Base-by-base conservation (phyloP, 805 yeast genomes). In the Hanseniaspora jakobsenii region DNA sequence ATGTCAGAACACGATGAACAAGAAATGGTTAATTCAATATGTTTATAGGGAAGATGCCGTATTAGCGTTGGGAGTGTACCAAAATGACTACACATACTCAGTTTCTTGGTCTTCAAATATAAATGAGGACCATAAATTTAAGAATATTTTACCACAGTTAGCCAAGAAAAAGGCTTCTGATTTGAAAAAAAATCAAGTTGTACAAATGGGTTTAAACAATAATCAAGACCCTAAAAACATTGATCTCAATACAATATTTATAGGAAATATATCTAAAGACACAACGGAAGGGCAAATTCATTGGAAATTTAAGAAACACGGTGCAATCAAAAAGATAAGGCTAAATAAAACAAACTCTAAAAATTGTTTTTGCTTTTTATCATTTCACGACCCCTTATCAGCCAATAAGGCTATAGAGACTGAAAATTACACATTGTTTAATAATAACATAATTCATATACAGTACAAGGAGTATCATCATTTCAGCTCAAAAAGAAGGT, bases 91-190 rank as follows among this genome's bases (percentile, higher is more conserved):
- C 6, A 60, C 62, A n/a, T 75, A 75, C 70, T 63, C 63, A 36
- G 81, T 79, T 34, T 85, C 80, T 54, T 84, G 94, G 94, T 84
- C 91, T 0, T 87, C 82, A 61, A 84, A 84, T 55, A 68, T 83
- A 34, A 85, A 77, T 38, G 72, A 69, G 31, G 67, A 70, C 22
- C 57, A 60, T 28, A 63, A 59, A 31, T 51, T 52, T 46, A 59
- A 59, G 44, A 43, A 59, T 34, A 36, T 59, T 18, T 27, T 27
- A 18, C 48, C 21, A 54, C 52, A 23, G 30, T 19, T 19, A n/a
- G 23, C 35, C 26, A 32, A 12, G 16, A 32, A 24, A 16, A 17
- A 31, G 16, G 6, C 23, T 42, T 19, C 4, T n/a, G 24, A 7
- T 24, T 14, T 48, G 29, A 16, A 13, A 27, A 28, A 30, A 44